phyloP scores from a whole-genome alignment of 2,329 filamentous ascomycete species.

The Didymella sp. region DNA sequence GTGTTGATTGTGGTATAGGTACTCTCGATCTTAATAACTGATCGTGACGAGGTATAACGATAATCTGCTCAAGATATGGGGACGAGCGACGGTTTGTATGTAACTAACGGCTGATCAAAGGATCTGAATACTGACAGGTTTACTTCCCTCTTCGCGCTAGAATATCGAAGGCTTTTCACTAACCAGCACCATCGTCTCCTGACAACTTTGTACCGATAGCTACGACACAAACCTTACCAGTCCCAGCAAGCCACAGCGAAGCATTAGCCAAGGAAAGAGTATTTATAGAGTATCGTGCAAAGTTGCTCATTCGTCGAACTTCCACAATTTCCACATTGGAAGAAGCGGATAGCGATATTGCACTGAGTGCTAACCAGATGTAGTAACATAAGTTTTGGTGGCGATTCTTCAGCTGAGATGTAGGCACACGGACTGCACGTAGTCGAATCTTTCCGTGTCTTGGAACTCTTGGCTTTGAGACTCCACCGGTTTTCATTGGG shows the following conservation, averaged over 20 bases:
- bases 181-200: slow-evolving; percentile 6
- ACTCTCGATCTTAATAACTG: slow-evolving; percentile 3
- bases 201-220: slow-evolving; percentile 1
- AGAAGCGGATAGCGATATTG: neutral
- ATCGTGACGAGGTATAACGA: neutral
- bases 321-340: slow-evolving; percentile 15
- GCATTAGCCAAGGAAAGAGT: slow-evolving; percentile 1
- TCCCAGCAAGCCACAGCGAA: slow-evolving; percentile 9
- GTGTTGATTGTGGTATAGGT: neutral
- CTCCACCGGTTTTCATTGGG: slow-evolving; percentile 1
- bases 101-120: neutral
- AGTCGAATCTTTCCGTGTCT: slow-evolving; percentile 11
- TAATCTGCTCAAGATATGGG: neutral
- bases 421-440: slow-evolving; percentile 10
- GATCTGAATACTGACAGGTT: neutral
- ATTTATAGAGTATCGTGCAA: slow-evolving; percentile 4
- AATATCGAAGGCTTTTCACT: slow-evolving; percentile 12
- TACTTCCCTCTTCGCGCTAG: neutral
- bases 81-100: neutral
- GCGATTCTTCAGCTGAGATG: slow-evolving; percentile 19
- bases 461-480: slow-evolving; percentile 8
- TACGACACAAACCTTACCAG: neutral
- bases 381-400: slow-evolving; percentile 11
- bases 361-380: slow-evolving; percentile 11
- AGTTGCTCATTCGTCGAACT: slow-evolving; percentile 9